Conservation (phyloP, 1,284 basidiomycete genomes). For the Somion occarium region DNA sequence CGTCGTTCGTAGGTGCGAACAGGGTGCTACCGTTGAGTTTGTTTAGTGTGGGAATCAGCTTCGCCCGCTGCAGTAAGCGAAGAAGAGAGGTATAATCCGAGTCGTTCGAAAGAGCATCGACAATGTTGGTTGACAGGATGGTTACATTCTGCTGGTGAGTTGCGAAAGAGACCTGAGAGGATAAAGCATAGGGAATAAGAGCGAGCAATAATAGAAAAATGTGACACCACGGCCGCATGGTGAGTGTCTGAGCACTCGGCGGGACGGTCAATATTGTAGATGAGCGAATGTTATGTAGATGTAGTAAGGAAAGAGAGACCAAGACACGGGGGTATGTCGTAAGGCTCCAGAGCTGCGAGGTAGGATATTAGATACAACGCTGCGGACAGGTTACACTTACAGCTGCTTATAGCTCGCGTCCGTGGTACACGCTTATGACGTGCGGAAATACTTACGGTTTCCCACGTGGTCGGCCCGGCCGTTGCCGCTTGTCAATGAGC, state of each 20-base stretch:
- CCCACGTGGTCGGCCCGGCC: too few relatives aligned
- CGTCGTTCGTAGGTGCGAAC: constrained; percentile 94
- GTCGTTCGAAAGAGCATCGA: constrained; percentile 76
- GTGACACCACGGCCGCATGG: constrained; percentile 33
- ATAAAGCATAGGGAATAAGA: constrained; percentile 23
- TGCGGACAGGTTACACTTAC: neutral
- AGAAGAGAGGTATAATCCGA: constrained; percentile 80
- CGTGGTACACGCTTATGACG: neutral
- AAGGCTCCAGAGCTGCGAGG: neutral
- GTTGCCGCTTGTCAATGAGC: neutral
- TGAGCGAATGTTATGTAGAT: constrained; percentile 3
- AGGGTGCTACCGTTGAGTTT: constrained; percentile 79
- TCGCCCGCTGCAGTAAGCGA: constrained; percentile 77
- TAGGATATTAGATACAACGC: neutral
- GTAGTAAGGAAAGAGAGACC: constrained; percentile 6
- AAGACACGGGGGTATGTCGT: neutral
- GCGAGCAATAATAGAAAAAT: constrained; percentile 35
- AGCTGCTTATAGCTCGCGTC: too few relatives aligned
- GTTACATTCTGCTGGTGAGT: constrained; percentile 15
- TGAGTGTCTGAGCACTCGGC: constrained; percentile 5
- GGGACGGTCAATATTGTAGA: constrained; percentile 1
- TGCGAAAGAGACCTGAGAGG: constrained; percentile 30
- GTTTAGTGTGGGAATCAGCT: constrained; percentile 90
- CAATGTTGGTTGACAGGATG: constrained; percentile 51
- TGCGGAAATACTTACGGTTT: neutral